Base-by-base conservation (phyloP, 2,329 filamentous ascomycete species). In the Epichloe amarillans region DNA sequence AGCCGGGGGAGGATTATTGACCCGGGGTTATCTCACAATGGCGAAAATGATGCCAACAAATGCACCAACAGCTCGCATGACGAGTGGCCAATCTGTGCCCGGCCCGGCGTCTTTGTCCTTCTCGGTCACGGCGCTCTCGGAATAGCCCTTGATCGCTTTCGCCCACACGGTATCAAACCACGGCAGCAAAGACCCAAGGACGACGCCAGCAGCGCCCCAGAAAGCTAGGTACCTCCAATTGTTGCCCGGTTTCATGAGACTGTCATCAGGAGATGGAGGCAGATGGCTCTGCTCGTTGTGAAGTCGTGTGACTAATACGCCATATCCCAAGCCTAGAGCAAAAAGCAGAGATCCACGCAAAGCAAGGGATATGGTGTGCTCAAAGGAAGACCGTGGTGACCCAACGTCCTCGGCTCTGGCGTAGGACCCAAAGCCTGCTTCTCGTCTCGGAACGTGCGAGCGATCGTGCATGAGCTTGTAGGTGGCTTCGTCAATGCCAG, bases 101-200 rank as follows among this genome's bases (percentile, higher is more conserved):
- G 74, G 59, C 49, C 65, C 67, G 53, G 65, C 50, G 47, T 67
- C 63, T 48, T 64, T 60, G 47, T 67, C 63, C 47, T 64, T 59
- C 45, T 49, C 43, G 17, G 53, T 47, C 38, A 53, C 57, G 37
- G 50, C 61, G 12, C 65, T 62, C 30, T 62, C 61, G 6, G 61
- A 61, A 12, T 64, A 64, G 41, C 64, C 60, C 8, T 71, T 69
- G 56, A 74, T 69, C 7, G 70, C 65, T 42, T 75, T 71, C 53
- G 84, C 80, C 80, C 86, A 93, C 10, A 89, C 65, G 11, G 76
- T 71, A 64, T 98, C 93, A 19, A 95, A 77, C 78, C 84, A 91
- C 1, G 93, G 93, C 52, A 97, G 69, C 47, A 94, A 67, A 52
- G 82, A 84, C 5, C 93, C 93, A 23, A 96, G 69, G 0, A 77